Evolutionary conservation across 345 rosid species (phyloP), one percentile per base, ranked within the genome.

Genomic region (Populus ilicifolia): DNA sequence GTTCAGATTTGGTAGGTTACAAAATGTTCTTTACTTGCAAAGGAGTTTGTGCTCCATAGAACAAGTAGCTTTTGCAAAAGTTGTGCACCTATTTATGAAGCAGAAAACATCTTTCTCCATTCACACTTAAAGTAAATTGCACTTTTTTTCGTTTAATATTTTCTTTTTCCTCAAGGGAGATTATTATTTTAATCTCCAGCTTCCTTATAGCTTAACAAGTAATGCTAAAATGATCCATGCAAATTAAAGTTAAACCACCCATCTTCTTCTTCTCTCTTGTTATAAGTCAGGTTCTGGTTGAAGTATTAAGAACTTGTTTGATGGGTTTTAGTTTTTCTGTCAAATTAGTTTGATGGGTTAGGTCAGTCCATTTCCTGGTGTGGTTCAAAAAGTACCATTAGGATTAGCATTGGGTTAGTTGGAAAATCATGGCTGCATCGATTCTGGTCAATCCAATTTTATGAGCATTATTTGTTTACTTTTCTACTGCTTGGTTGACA

Each of bases 11-110:
- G 44, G 33, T 21, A 33, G 50, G 56, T 20, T 18, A 29, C 30
- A 73, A 75, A 63, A 62, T 73, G 83, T 85, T 80, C 82, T 80
- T 85, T 80, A 48, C 85, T 85, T 85, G 80, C 78, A 72, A 80
- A 67, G 70, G 54, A 80, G 70, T 77, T 46, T 80, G 71, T 77
- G 65, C 79, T 35, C 21, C 44, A 35, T 36, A 41, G 63, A 56
- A 62, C 70, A 68, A 20, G 71, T 66, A 25, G 70, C 80, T 80
- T 82, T 75, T 62, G 2, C 7, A 71, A 75, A 82, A 41, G 46
- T 39, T 43, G 50, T 76, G 39, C 46, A 10, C 4, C 72, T 30
- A 64, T 77, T 43, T 6, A 30, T 46, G 41, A 2, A 48, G 66
- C 71, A 50, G 29, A 48, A 69, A 18, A 43, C 20, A 59, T 48